Base-by-base conservation (phyloP, 1,139 yeast species). In the Wickerhamomyces sp. region DNA sequence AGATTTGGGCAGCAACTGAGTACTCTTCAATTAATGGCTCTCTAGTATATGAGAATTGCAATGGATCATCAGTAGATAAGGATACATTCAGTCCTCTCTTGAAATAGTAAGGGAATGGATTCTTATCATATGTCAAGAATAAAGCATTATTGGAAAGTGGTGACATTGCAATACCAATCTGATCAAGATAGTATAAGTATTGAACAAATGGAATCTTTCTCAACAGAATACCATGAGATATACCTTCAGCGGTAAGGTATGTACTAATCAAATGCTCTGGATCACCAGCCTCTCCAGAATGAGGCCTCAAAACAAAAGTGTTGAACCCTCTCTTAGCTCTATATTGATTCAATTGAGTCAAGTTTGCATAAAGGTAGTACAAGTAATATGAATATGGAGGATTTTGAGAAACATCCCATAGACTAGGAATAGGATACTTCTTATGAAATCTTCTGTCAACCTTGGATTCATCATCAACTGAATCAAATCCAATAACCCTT, bases 201-300 rank as follows among this genome's bases (percentile, higher is more conserved):
- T 94, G 99, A 52, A 94, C 83, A 64, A 87, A 90, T 36, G 99
- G 99, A 41, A 93, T 78, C 66, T 94, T 94, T 66, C 99, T 79
- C 58, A 94, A 73, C 49, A 91, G 67, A 50, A 94, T 94, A 48
- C 99, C 99, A 62, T 94, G 99, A 39, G 95, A 88, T 51, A 93
- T 94, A 44, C 95, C 88, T 60, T 93, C 95, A 1, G 97, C 82
- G 0, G 95, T 81, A 59, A 94, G 69, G 60, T 86, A 94, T 1
- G 99, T 94, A 46, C 93, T 78, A 39, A 91, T 89, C 62, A 94
- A 75, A 68, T 94, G 99, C 59, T 91, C 98, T 1, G 99, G 97
- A 60, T 94, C 98, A 45, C 99, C 99, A 7, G 99, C 99, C 67
- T 94, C 99, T 53, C 99, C 99, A 58, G 96, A 88, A 64, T 94